Conservation (phyloP, 768 basidiomycete genomes). For the Russula lepida region DNA sequence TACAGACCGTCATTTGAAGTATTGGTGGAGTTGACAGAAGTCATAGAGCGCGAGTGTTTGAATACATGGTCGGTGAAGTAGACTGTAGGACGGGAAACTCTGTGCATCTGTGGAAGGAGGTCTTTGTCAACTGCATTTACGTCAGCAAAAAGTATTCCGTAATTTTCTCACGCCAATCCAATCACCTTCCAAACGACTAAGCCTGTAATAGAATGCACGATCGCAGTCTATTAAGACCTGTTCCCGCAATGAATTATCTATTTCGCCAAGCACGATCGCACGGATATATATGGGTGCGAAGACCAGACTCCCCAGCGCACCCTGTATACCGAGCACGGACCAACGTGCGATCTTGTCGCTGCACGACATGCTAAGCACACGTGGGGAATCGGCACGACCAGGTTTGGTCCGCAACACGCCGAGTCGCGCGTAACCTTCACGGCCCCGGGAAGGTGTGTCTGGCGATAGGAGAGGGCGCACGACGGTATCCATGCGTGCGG, state of each 20-base stretch:
- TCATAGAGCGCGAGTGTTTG: slow-evolving; percentile 41
- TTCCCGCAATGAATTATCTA: slow-evolving; percentile 34
- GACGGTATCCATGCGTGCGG: slow-evolving; percentile 53
- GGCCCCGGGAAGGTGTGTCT: slow-evolving; percentile 52
- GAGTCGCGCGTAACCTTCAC: slow-evolving; percentile 66
- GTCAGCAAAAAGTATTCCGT: too few species aligned
- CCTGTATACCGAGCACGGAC: slow-evolving; percentile 80
- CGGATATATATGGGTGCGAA: slow-evolving; percentile 57
- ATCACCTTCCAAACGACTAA: slow-evolving; percentile 39
- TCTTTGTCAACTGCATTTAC: slow-evolving; percentile 25
- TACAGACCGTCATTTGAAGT: slow-evolving; percentile 66
- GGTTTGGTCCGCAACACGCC: slow-evolving; percentile 90
- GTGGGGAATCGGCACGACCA: slow-evolving; percentile 81
- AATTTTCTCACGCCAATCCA: neutral
- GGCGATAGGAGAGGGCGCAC: slow-evolving; percentile 28
- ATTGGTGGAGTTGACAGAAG: slow-evolving; percentile 20
- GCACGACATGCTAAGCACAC: slow-evolving; percentile 83
- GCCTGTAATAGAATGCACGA: slow-evolving; percentile 54
- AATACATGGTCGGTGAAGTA: slow-evolving; percentile 55
- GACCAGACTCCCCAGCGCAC: slow-evolving; percentile 55
- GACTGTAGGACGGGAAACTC: slow-evolving; percentile 42
- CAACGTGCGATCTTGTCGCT: slow-evolving; percentile 91
- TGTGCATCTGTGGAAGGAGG: slow-evolving; percentile 43
- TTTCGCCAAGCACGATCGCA: slow-evolving; percentile 65
- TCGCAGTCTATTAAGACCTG: slow-evolving; percentile 53